A percentile compares a stretch with the other conserved stretches of the same genome.
Evolutionary conservation across 78 protist species (phyloP).

Genomic region (Isochrysis galbana): DNA sequence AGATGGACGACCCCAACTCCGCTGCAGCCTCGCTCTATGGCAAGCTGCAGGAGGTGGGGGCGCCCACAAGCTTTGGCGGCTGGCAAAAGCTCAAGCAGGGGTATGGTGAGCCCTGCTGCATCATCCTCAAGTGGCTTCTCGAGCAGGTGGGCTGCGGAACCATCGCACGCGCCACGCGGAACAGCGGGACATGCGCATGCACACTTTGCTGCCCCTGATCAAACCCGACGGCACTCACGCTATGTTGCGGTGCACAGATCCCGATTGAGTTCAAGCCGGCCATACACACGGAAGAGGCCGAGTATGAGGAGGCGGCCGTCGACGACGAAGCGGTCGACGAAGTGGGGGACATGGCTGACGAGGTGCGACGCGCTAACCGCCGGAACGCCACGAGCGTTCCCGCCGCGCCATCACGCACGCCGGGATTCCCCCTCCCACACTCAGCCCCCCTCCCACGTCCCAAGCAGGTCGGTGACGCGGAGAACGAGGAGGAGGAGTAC

Average conservation of each 20-base stretch:
- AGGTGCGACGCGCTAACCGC: background rate
- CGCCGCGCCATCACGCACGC: too few relatives aligned
- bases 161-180: too few relatives aligned
- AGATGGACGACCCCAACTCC: slow-evolving; percentile 19
- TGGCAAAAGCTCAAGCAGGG: background rate
- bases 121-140: background rate
- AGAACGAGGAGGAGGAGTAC: background rate
- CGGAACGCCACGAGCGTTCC: too few relatives aligned
- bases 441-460: too few relatives aligned
- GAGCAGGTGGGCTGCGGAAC: background rate
- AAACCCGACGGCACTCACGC: too few relatives aligned
- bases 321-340: background rate
- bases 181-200: background rate
- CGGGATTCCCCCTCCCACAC: too few relatives aligned
- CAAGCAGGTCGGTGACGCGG: background rate
- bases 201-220: background rate
- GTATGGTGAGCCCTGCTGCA: slow-evolving; percentile 5
- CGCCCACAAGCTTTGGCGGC: background rate
- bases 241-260: background rate
- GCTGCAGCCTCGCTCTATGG: background rate
- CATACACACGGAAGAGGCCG: background rate
- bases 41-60: slow-evolving; percentile 16
- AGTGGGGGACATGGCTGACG: background rate
- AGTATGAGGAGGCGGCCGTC: slow-evolving; percentile 10
- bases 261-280: slow-evolving; percentile 1